Conservation (phyloP, 2,329 filamentous ascomycete species). For the Cercospora sojina region DNA sequence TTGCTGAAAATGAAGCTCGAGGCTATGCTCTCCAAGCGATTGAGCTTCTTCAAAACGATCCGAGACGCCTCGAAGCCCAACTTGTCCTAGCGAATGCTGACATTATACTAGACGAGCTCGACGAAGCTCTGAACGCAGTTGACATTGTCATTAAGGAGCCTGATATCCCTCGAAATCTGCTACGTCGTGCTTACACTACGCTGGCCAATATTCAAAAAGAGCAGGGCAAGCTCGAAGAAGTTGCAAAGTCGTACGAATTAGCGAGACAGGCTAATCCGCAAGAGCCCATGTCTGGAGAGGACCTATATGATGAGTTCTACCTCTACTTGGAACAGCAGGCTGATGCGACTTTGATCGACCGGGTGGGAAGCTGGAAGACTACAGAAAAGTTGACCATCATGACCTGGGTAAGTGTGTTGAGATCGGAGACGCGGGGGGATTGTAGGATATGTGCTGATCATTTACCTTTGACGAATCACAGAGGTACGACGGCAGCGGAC, state of each 20-base stretch:
- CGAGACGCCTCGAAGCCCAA: not conserved
- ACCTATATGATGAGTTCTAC: conserved; percentile 5
- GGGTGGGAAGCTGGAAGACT: conserved; percentile 5
- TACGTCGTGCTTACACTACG: not conserved
- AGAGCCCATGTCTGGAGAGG: conserved; percentile 9
- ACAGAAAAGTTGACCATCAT: conserved; percentile 10
- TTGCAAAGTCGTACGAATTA: not conserved
- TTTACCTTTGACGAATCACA: not conserved
- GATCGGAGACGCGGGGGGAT: too few species aligned
- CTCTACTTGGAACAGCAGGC: conserved; percentile 3
- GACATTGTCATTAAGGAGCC: not conserved
- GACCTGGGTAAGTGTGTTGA: not conserved
- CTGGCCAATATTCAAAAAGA: conserved; percentile 9
- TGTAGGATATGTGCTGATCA: not conserved
- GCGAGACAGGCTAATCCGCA: conserved; percentile 8
- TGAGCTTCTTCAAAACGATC: not conserved
- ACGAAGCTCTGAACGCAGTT: not conserved
- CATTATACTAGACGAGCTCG: not conserved
- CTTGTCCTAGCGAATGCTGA: conserved; percentile 1
- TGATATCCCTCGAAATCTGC: not conserved
- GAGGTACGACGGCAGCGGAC: conserved; percentile 7
- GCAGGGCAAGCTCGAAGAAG: not conserved
- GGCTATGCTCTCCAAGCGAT: not conserved
- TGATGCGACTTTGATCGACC: conserved; percentile 6
- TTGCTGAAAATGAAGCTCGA: not conserved